Conservation (phyloP, 768 basidiomycete genomes). For the Kwoniella dendrophila region DNA sequence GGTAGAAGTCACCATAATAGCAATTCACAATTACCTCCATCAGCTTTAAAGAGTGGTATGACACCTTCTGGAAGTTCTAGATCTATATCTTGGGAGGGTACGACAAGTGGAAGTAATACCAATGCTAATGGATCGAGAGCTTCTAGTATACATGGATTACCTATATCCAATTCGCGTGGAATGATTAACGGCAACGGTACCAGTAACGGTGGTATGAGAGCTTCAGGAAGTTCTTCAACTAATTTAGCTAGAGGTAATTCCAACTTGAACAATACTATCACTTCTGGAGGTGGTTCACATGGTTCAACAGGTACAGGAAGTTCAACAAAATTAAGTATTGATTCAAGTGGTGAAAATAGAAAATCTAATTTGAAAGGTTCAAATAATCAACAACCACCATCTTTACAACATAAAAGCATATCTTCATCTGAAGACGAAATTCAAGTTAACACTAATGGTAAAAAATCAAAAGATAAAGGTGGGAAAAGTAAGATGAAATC, state of each 20-base stretch:
- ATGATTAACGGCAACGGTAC: background rate
- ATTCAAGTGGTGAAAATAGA: conserved; percentile 16
- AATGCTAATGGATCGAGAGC: conserved; percentile 2
- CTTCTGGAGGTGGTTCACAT: background rate
- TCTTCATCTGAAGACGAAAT: background rate
- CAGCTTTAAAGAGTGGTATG: conserved; percentile 13
- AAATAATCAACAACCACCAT: conserved; percentile 1
- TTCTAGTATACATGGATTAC: conserved; percentile 3
- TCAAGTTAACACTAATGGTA: conserved; percentile 4
- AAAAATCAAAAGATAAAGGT: conserved; percentile 19
- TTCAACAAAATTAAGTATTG: conserved; percentile 25
- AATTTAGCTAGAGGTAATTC: conserved; percentile 5
- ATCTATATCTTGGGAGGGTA: conserved; percentile 31
- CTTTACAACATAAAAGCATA: background rate
- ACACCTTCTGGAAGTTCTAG: conserved; percentile 18
- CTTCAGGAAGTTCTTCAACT: background rate
- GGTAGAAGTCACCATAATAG: background rate
- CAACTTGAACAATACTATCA: background rate
- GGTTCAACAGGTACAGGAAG: conserved; percentile 24
- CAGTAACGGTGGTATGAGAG: background rate
- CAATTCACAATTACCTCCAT: conserved; percentile 14
- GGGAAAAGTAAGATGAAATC: conserved; percentile 36
- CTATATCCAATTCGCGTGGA: background rate
- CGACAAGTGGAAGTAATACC: background rate
- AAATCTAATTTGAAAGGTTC: background rate